Evolutionary conservation across 2,329 filamentous ascomycete species (phyloP).

Genomic region (Cladosporium sp.): DNA sequence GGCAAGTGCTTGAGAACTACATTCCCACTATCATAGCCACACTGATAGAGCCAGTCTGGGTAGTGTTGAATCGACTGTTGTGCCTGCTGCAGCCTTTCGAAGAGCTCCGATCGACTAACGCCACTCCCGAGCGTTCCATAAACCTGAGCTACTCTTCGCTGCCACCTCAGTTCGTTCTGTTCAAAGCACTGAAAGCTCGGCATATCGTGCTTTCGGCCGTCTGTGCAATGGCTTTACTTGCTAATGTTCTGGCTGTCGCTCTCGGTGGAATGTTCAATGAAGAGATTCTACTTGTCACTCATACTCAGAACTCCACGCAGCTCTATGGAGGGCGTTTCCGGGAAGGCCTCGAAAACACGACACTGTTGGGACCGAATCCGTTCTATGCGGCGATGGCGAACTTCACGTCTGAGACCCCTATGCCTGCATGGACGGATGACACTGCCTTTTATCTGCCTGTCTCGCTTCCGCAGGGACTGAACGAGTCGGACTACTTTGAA

Average conservation of each 20-base stretch:
- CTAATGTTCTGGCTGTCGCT: slow-evolving; percentile 52
- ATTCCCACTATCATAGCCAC: slow-evolving; percentile 54
- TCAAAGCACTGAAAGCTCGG: slow-evolving; percentile 40
- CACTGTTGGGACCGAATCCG: slow-evolving; percentile 29
- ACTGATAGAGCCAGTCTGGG: slow-evolving; percentile 54
- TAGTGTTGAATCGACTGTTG: slow-evolving; percentile 50
- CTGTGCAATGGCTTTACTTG: slow-evolving; percentile 46
- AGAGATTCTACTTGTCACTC: slow-evolving; percentile 16
- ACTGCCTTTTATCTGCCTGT: slow-evolving; percentile 49
- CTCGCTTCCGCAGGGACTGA: neutral
- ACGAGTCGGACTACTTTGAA: neutral
- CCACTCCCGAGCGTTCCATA: slow-evolving; percentile 26
- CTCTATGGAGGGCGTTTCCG: neutral
- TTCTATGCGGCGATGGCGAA: slow-evolving; percentile 47
- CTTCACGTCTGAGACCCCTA: slow-evolving; percentile 35
- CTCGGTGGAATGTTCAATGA: slow-evolving; percentile 51
- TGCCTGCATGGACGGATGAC: slow-evolving; percentile 50
- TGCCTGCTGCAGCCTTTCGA: slow-evolving; percentile 55
- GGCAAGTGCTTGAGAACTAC: slow-evolving; percentile 46
- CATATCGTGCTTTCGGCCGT: slow-evolving; percentile 48
- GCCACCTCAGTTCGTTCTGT: slow-evolving; percentile 51
- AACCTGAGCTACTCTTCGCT: slow-evolving; percentile 52
- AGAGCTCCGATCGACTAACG: slow-evolving; percentile 42
- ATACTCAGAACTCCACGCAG: neutral
- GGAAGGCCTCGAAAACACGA: neutral